phyloP scores from a whole-genome alignment of 176 grass and related monocot genomes.

The Eragrostis curvula region DNA sequence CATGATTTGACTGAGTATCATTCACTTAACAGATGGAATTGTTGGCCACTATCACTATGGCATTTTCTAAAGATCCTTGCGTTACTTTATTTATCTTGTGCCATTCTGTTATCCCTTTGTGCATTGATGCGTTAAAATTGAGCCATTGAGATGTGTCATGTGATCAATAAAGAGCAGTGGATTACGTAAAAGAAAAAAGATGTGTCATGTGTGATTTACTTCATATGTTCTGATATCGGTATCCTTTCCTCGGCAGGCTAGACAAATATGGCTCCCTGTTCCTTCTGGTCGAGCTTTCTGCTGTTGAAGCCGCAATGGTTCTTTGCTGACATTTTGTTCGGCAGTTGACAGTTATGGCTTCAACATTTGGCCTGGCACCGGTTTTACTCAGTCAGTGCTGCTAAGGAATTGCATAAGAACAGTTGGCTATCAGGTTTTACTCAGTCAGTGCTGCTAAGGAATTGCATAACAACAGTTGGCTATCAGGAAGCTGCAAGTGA shows the following conservation, averaged over 20 bases:
- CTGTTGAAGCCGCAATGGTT: not conserved
- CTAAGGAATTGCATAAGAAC: constrained; percentile 37
- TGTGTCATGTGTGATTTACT: constrained; percentile 7
- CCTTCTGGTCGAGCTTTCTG: not conserved
- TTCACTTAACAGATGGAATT: not conserved
- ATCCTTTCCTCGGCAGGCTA: not conserved
- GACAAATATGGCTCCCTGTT: not conserved
- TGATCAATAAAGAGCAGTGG: too few species aligned
- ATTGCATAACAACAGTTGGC: constrained; percentile 37
- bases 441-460: constrained; percentile 5
- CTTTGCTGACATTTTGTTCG: not conserved
- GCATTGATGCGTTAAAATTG: not conserved
- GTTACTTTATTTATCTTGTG: not conserved
- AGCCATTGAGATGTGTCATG: not conserved
- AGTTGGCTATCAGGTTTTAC: constrained; percentile 27
- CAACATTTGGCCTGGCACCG: constrained; percentile 19
- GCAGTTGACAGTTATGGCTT: not conserved
- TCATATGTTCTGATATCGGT: not conserved
- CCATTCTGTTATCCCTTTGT: not conserved
- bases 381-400: not conserved
- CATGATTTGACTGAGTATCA: not conserved
- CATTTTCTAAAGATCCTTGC: not conserved
- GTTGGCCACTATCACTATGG: not conserved
- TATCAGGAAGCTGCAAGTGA: constrained; percentile 47
- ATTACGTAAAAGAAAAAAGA: too few species aligned